Base-by-base conservation (phyloP, 176 grass and related monocot genomes). In the Puya raimondii region DNA sequence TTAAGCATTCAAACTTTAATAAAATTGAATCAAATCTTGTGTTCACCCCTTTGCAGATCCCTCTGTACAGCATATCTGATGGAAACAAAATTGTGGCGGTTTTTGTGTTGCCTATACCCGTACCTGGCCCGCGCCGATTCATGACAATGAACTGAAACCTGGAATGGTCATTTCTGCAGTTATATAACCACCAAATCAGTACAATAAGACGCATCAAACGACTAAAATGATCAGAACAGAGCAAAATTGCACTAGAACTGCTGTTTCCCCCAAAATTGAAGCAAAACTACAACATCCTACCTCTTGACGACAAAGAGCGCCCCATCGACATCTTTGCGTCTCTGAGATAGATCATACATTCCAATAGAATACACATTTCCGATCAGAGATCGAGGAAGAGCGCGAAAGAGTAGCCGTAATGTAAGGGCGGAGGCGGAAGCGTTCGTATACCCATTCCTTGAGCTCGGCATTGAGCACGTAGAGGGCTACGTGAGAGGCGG, bases 391-490 rank as follows among this genome's bases (percentile, higher is more conserved):
- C 12, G 4, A 57, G 10, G 20, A 53, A 27, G 51, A 10, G 14
- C 11, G 66, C 11, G 66, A 61, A 61, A 61, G 56, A 61, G 56
- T 16, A 61, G 56, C 1, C 14, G 57, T 42, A 25, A 56, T 49
- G 64, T 1, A 49, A n/a, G 21, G 12, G 48, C 14, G 17, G 64
- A 42, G 21, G 10, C 47, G 13, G 66, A 18, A 48, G 47, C 3
- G n/a, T 5, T 64, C 0, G 33, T 72, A 71, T 51, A 96, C 91
- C 91, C 91, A 96, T 73, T 96, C 82, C 69, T 88, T 96, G 71
- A 91, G 88, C 65, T 96, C 91, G 71, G 88, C 88, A 72, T 91
- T 96, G 91, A 96, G 88, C 75, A 88, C 91, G 72, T 96, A 96
- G 61, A 96, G 80, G 23, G 91, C 91, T 65, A 96, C 91, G 72